Evolutionary conservation across 2,329 filamentous ascomycete genomes (phyloP).

Genomic region (Cercospora nicotianae): DNA sequence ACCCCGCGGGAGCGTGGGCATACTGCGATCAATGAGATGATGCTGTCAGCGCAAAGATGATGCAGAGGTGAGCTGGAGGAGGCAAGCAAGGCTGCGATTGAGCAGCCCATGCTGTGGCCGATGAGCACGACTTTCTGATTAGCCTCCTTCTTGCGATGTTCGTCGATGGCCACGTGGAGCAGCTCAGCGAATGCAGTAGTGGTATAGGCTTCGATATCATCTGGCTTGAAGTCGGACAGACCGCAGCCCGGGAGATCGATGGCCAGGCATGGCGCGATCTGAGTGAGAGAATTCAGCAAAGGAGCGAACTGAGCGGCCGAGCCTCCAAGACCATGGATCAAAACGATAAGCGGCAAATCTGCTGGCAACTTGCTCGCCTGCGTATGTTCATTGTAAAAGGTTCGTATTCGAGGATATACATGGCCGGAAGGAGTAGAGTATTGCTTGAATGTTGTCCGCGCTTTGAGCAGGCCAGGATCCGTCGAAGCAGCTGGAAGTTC

Average conservation of each 20-base stretch:
- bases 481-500: conserved; percentile 40
- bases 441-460: conserved; percentile 68
- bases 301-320: conserved; percentile 85
- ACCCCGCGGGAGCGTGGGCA: conserved; percentile 70
- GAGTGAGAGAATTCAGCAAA: conserved; percentile 58
- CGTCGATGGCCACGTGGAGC: conserved; percentile 70
- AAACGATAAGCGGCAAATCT: conserved; percentile 79
- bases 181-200: conserved; percentile 73
- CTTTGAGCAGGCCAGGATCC: conserved; percentile 77
- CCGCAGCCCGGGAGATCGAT: conserved; percentile 92
- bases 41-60: conserved; percentile 54
- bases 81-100: conserved; percentile 71
- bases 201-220: conserved; percentile 74
- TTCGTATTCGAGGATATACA: conserved; percentile 73
- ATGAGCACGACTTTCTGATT: conserved; percentile 74
- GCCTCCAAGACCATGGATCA: conserved; percentile 90
- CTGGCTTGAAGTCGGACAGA: conserved; percentile 70
- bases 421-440: conserved; percentile 69
- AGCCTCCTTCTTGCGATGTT: conserved; percentile 64
- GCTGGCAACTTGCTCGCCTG: conserved; percentile 79
- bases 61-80: conserved; percentile 57
- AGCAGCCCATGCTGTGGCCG: conserved; percentile 88
- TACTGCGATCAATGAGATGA: conserved; percentile 76
- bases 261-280: conserved; percentile 79
- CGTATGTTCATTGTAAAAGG: conserved; percentile 79